Percentiles rank a stretch among this genome's conserved stretches.
Evolutionary conservation across 1,139 yeast genomes (phyloP).

Genomic region (Suhomyces yuchorum): DNA sequence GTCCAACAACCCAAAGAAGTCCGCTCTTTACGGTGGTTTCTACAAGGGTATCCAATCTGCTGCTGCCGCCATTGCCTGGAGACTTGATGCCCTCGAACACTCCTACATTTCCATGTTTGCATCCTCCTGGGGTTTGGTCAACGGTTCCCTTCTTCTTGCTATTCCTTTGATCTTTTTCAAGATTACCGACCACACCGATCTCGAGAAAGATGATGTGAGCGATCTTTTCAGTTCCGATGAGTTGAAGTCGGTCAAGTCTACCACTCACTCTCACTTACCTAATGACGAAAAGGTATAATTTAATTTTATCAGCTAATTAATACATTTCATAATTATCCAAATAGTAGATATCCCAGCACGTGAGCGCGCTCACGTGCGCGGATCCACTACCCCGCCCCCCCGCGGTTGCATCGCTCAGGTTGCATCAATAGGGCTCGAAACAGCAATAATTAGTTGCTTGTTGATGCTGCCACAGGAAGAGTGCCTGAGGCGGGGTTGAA

Average conservation of each 20-base stretch:
- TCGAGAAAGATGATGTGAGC: slow-evolving; percentile 36
- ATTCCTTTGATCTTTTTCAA: slow-evolving; percentile 38
- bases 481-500: no score
- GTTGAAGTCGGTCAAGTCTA: slow-evolving; percentile 22
- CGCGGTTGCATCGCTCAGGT: slow-evolving; percentile 1
- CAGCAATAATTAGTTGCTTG: not conserved
- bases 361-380: not conserved
- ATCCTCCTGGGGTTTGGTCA: slow-evolving; percentile 58
- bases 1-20: slow-evolving; percentile 57
- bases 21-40: slow-evolving; percentile 61
- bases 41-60: slow-evolving; percentile 67
- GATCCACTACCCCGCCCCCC: no score
- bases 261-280: not conserved
- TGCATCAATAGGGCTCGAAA: not conserved
- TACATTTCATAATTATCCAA: not conserved
- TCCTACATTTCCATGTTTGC: slow-evolving; percentile 52
- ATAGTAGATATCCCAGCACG: not conserved
- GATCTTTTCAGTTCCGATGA: slow-evolving; percentile 28
- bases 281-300: slow-evolving; percentile 10
- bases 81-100: slow-evolving; percentile 49
- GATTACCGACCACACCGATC: slow-evolving; percentile 48
- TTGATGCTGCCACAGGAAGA: no score
- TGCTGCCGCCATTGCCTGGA: slow-evolving; percentile 64
- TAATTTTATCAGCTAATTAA: slow-evolving; percentile 1
- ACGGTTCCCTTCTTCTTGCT: slow-evolving; percentile 45